phyloP scores from a whole-genome alignment of 352 stramenopile genomes.

The Phytophthora litchii region DNA sequence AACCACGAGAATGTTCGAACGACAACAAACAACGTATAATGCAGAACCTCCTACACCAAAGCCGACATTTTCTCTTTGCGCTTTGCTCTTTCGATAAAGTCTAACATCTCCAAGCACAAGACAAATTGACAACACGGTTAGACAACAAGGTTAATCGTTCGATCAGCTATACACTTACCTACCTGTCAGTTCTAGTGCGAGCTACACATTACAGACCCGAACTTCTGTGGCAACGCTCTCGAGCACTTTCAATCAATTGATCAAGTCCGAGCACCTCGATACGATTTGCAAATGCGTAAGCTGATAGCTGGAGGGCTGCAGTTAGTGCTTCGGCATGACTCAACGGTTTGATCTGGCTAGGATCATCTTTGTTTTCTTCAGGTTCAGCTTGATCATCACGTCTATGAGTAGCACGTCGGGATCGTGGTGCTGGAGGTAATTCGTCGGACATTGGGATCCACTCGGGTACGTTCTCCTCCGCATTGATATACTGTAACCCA shows the following conservation, averaged over 20 bases:
- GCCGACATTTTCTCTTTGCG: not conserved
- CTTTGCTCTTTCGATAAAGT: not conserved
- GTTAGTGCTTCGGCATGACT: constrained; percentile 23
- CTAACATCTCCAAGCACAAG: not conserved
- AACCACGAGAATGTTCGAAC: not conserved
- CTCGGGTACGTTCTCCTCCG: constrained; percentile 21
- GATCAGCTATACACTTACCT: not conserved
- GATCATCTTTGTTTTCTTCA: not conserved
- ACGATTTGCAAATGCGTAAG: constrained; percentile 27
- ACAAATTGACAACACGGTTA: not conserved
- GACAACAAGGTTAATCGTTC: not conserved
- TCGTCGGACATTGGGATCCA: constrained; percentile 18
- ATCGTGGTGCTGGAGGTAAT: constrained; percentile 18
- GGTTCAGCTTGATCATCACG: not conserved
- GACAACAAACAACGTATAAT: not conserved
- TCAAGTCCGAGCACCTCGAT: constrained; percentile 21
- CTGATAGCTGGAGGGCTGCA: constrained; percentile 20
- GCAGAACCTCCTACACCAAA: not conserved
- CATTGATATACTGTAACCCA: constrained; percentile 18
- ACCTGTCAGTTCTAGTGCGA: not conserved
- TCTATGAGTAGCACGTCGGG: constrained; percentile 12
- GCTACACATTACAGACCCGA: not conserved
- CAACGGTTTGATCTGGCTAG: constrained; percentile 1
- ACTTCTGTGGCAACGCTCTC: constrained; percentile 9
- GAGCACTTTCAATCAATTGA: constrained; percentile 16